Base-by-base conservation (phyloP, 2,329 filamentous ascomycete genomes). In the Aspergillus niger region DNA sequence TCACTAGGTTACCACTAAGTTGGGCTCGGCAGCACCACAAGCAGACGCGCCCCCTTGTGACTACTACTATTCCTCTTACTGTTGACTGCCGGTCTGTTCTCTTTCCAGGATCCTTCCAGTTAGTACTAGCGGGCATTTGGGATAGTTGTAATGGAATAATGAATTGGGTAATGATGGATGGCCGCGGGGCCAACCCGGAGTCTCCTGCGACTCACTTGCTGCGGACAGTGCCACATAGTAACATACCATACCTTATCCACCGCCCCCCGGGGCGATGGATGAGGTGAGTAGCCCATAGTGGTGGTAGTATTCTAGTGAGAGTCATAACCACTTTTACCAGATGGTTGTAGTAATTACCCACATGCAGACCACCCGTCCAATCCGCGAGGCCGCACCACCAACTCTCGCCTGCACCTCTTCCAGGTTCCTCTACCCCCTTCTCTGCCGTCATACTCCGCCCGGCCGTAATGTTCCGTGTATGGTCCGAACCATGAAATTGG, bases 401-500 rank as follows among this genome's bases (percentile, higher is more conserved):
- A 50, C 47, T 50, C 47, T 50, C 47, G 51, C 55, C 44, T 51
- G 20, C 15, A 49, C 22, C 44, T 55, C 13, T 43, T 44, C 43
- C 53, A 32, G 36, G 51, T 55, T 60, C 58, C 39, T 55, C 51
- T 57, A 24, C 47, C 39, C 22, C 49, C 50, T 51, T 39, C 32
- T 57, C 36, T 39, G 58, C 57, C 59, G 63, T 60, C 52, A 36
- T 48, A 53, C 20, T 47, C 44, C 51, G 36, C 55, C 24, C 32
- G 39, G 55, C 50, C 52, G 47, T 57, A 65, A 58, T 63, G 50
- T 63, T 63, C 64, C 64, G 62, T 63, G 59, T 60, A 64, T 62
- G 64, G 62, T 64, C 63, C 63, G 64, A 69, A 58, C 65, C 65
- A 66, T 49, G 43, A 63, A 63, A 41, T 39, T 48, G 36, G 11